Base-by-base conservation (phyloP, 2,329 filamentous ascomycete species). In the Arthrinium puccinioides region DNA sequence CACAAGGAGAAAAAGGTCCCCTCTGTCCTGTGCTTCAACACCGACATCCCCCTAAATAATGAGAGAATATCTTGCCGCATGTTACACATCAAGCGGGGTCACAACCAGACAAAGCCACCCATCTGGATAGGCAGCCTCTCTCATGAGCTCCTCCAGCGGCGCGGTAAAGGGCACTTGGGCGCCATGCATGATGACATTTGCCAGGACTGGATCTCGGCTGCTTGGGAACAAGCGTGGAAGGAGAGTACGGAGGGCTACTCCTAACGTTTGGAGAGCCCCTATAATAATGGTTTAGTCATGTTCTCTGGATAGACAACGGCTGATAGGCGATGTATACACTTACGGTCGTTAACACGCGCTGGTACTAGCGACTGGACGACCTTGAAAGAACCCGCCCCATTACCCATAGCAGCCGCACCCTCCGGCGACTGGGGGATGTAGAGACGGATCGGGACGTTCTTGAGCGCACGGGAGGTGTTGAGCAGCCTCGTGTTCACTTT, bases 81-180 rank as follows among this genome's bases (percentile, higher is more conserved):
- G 10, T 14, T 44, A 58, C 5, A 56, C 46, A 28, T 59, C 54
- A 54, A 87, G 69, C 66, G 94, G 82, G 15, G 81, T 72, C 5
- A 96, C 75, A 36, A 87, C 84, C 28, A 96, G 62, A 59, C 87
- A 87, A 19, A 95, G 60, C 83, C 89, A 98, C 0, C 92, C 92
- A 62, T 98, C 92, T 0, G 87, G 80, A 66, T 96, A 97, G 2
- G 87, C 79, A 4, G 85, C 84, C 52, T 84, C 83, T 39, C 80
- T 74, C 63, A 92, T 84, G 40, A 98, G 59, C 32, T 96, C 90
- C 53, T 87, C 84, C 14, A 98, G 61, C 18, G 81, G 81, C 2
- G 88, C 84, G 41, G 69, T 64, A 66, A 97, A 84, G 1, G 92
- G 90, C 41, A 95, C 75, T 1, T 79, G 73, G 2, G 82, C 86